phyloP scores from a whole-genome alignment of 2,329 filamentous ascomycete species.

The Colletotrichum kahawae region DNA sequence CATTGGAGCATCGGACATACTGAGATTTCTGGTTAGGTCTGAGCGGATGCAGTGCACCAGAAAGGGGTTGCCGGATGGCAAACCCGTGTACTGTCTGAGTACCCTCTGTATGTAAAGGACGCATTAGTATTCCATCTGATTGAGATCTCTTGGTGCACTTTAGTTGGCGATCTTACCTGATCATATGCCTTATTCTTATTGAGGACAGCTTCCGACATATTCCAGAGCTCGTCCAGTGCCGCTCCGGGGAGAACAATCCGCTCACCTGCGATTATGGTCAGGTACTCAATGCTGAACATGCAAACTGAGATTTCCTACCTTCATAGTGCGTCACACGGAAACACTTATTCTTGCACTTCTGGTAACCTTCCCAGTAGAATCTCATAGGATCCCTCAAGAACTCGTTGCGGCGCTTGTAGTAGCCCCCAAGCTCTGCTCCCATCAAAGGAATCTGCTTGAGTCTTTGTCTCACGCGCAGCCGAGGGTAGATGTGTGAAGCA shows the following conservation, averaged over 20 bases:
- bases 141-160: not conserved
- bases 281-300: not conserved
- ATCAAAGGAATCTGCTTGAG: not conserved
- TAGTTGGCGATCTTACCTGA: not conserved
- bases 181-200: constrained; percentile 9
- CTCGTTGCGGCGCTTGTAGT: not conserved
- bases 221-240: constrained; percentile 6
- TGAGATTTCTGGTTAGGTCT: not conserved
- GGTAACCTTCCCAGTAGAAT: not conserved
- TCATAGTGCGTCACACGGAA: constrained; percentile 3
- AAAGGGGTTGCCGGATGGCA: constrained; percentile 6
- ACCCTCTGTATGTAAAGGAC: not conserved
- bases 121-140: not conserved
- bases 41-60: constrained; percentile 4
- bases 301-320: not conserved
- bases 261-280: not conserved
- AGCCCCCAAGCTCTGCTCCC: not conserved
- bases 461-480: not conserved
- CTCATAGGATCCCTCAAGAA: not conserved
- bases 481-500: not conserved
- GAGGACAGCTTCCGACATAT: not conserved
- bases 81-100: constrained; percentile 1
- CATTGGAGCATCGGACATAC: not conserved
- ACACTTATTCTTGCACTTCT: not conserved
- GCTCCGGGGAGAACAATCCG: not conserved